These are phyloP conservation scores for Scutellaria galericulata DNA, from an alignment of 257 asterid genomes.

Conservation along the genomic window DNA sequence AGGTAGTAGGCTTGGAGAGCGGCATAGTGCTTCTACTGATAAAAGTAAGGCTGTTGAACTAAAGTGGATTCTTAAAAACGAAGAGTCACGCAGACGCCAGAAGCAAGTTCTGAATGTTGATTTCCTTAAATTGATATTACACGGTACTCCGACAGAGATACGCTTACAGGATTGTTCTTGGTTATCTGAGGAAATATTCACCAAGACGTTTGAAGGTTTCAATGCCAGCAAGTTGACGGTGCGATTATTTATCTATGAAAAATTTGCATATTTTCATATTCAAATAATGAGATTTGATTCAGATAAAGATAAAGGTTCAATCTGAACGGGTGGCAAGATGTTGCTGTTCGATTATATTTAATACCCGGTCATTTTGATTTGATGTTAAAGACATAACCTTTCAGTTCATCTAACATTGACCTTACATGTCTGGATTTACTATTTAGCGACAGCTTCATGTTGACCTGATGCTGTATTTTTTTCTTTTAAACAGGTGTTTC, in stretches of 20 bases:
- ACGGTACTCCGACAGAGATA: slow-evolving; percentile 81
- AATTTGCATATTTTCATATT: slow-evolving; percentile 12
- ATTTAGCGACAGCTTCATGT: slow-evolving; percentile 10
- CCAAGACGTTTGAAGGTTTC: slow-evolving; percentile 57
- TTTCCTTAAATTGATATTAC: slow-evolving; percentile 68
- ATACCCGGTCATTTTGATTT: neutral
- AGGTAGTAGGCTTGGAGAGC: slow-evolving; percentile 38
- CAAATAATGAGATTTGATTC: slow-evolving; percentile 16
- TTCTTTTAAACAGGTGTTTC: slow-evolving; percentile 71
- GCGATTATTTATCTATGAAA: slow-evolving; percentile 26
- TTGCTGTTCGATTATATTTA: slow-evolving; percentile 27
- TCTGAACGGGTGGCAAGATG: slow-evolving; percentile 10
- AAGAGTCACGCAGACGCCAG: slow-evolving; percentile 39
- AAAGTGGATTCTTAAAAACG: slow-evolving; percentile 66
- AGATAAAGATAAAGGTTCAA: neutral
- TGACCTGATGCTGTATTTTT: slow-evolving; percentile 34
- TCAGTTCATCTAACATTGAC: slow-evolving; percentile 4
- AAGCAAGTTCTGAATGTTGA: slow-evolving; percentile 61
- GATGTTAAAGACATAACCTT: slow-evolving; percentile 13
- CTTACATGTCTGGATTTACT: slow-evolving; percentile 3
- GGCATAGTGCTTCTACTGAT: slow-evolving; percentile 36
- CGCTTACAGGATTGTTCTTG: slow-evolving; percentile 86
- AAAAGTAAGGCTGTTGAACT: slow-evolving; percentile 48
- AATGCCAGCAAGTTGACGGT: slow-evolving; percentile 69
- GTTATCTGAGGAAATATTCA: slow-evolving; percentile 77